Base-by-base conservation (phyloP, 768 basidiomycete genomes). In the Suillus subalutaceus region DNA sequence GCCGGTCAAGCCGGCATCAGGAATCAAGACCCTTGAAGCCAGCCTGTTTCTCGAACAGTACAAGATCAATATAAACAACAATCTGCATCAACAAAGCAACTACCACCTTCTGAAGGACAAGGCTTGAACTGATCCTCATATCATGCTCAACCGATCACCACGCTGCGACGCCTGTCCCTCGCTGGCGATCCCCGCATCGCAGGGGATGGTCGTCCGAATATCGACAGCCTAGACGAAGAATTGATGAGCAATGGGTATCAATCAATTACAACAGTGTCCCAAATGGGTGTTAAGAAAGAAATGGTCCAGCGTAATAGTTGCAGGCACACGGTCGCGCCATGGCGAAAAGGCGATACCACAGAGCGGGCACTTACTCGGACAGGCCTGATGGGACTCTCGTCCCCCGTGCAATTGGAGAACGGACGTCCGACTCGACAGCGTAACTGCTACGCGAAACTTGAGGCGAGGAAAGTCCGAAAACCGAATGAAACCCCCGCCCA, bases 161-260 rank as follows among this genome's bases (percentile, higher is more conserved):
- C 12, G 18, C 18, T 32, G 41, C 26, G 59, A 30, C 30, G 6
- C 40, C 26, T 20, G 26, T 30, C 40, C 40, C 23, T 26, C 16
- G 1, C 26, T 20, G 41, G 59, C 41, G 41, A 43, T 30, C 59
- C 48, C 32, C 18, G 67, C 35, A 61, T 60, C 35, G 41, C 66
- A 53, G 75, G 75, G 30, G 77, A 70, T 3, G 77, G 75, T 37
- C 75, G 69, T 40, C 67, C 77, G 63, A 77, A 60, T 43, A 43
- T 43, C 41, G 59, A 60, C 59, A 60, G 10, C 41, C 59, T 60
- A 60, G 26, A 40, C 38, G 41, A 60, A 60, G 26, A 43, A 43
- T 18, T 43, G 59, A 43, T 60, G 26, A 60, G 59, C 41, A 43
- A 60, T 30, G 30, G 26, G 26, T 12, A 56, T n/a, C 12, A 3